phyloP scores from a whole-genome alignment of 805 yeast genomes.

The Saturnispora halmiae region DNA sequence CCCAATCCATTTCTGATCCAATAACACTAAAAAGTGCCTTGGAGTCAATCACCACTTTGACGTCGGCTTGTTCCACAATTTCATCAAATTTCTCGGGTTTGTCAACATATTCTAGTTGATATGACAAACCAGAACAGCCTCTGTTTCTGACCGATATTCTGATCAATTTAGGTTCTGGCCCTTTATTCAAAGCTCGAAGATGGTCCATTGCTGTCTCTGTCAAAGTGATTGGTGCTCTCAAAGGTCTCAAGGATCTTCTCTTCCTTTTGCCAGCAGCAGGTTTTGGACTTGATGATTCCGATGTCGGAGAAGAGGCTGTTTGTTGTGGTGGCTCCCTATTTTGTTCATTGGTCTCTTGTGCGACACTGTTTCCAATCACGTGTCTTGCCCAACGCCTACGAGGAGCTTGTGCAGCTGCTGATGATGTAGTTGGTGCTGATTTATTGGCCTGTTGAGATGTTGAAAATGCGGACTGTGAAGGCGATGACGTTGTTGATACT shows the following conservation, averaged over 20 bases:
- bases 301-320: slow-evolving; percentile 11
- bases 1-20: slow-evolving; percentile 98
- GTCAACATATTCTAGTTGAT: slow-evolving; percentile 82
- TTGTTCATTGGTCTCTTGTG: slow-evolving; percentile 7
- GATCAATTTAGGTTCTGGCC: slow-evolving; percentile 82
- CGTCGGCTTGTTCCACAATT: slow-evolving; percentile 86
- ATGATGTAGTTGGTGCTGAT: not conserved
- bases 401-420: slow-evolving; percentile 4
- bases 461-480: slow-evolving; percentile 8
- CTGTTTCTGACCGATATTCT: slow-evolving; percentile 91
- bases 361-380: slow-evolving; percentile 17
- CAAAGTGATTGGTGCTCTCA: slow-evolving; percentile 82
- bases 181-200: slow-evolving; percentile 53
- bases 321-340: slow-evolving; percentile 2
- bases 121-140: slow-evolving; percentile 94
- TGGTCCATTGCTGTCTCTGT: slow-evolving; percentile 70
- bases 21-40: slow-evolving; percentile 92
- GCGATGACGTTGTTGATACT: not conserved
- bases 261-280: slow-evolving; percentile 20
- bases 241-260: slow-evolving; percentile 68
- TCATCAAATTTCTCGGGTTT: slow-evolving; percentile 95
- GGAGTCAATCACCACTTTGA: slow-evolving; percentile 85
- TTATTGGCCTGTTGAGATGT: slow-evolving; percentile 1
- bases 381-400: slow-evolving; percentile 27
- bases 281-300: slow-evolving; percentile 4